Percentiles rank a stretch among this genome's conserved stretches.
Conservation (phyloP, 1,284 basidiomycete genomes). For the Sphaerobolus stellatus region DNA sequence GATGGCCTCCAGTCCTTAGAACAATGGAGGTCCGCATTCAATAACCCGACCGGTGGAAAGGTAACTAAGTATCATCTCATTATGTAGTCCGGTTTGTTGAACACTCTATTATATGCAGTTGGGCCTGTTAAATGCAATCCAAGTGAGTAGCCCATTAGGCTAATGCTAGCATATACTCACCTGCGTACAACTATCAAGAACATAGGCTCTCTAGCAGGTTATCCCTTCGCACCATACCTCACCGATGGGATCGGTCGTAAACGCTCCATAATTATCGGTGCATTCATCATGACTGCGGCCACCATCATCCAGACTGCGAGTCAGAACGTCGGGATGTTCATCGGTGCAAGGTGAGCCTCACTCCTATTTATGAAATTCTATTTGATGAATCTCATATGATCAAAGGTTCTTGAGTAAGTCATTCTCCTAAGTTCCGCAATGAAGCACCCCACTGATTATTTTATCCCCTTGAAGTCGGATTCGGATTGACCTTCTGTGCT, state of each 20-base stretch:
- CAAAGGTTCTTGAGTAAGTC: not conserved
- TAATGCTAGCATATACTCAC: not conserved
- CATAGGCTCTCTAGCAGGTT: constrained; percentile 28
- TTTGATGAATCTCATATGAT: not conserved
- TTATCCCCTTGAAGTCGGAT: constrained; percentile 51
- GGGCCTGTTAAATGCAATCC: constrained; percentile 27
- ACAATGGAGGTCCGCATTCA: constrained; percentile 41
- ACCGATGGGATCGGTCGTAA: constrained; percentile 29
- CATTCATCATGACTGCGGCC: constrained; percentile 26
- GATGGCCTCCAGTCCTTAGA: constrained; percentile 40
- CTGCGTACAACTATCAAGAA: constrained; percentile 21
- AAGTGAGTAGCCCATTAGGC: constrained; percentile 11
- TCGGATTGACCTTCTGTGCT: constrained; percentile 51
- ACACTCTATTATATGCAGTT: constrained; percentile 11
- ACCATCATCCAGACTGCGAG: constrained; percentile 29
- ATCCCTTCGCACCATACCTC: constrained; percentile 30
- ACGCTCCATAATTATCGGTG: constrained; percentile 26
- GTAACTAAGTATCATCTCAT: constrained; percentile 22
- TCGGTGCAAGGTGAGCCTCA: constrained; percentile 30
- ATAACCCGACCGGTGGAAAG: constrained; percentile 28
- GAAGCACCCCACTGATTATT: too few species aligned
- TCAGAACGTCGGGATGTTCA: constrained; percentile 32
- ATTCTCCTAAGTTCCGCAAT: too few species aligned
- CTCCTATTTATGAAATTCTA: constrained; percentile 4
- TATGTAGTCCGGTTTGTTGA: not conserved